Conservation (phyloP, 2,329 filamentous ascomycete species). For the Alternaria gaisen region DNA sequence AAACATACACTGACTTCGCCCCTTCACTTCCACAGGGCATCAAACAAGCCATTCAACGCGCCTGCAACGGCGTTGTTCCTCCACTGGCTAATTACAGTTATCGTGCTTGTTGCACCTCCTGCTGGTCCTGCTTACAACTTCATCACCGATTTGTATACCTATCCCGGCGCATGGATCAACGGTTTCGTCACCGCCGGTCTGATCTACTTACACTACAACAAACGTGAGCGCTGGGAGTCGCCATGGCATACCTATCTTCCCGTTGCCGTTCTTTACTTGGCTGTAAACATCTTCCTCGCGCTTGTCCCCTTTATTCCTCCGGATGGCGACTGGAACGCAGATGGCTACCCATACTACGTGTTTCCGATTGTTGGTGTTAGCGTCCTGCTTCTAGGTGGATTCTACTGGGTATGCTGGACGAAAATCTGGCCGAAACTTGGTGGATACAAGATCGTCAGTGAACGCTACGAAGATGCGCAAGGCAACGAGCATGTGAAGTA, state of each 20-base stretch:
- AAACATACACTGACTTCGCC: neutral
- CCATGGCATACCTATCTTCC: constrained; percentile 52
- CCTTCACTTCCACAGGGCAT: constrained; percentile 60
- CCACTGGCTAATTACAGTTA: constrained; percentile 71
- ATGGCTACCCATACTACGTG: constrained; percentile 56
- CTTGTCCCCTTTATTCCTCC: constrained; percentile 55
- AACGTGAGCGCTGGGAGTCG: constrained; percentile 45
- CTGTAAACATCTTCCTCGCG: constrained; percentile 54
- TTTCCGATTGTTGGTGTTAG: constrained; percentile 56
- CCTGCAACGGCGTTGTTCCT: constrained; percentile 65
- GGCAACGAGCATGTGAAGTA: constrained; percentile 46
- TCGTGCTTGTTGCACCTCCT: constrained; percentile 72
- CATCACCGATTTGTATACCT: constrained; percentile 62
- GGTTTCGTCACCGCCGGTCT: constrained; percentile 48
- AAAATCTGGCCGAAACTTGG: constrained; percentile 37
- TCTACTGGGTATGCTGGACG: constrained; percentile 46
- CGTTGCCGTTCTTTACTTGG: constrained; percentile 50
- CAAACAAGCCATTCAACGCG: constrained; percentile 72
- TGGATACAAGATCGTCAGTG: constrained; percentile 43
- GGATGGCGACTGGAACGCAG: constrained; percentile 52
- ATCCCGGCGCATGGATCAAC: constrained; percentile 51
- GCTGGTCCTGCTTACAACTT: constrained; percentile 75
- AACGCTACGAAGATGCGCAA: constrained; percentile 39
- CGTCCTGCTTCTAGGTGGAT: constrained; percentile 49
- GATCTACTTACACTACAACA: constrained; percentile 48